phyloP scores from a whole-genome alignment of 176 grass and related monocot genomes.

The Cocos nucifera region DNA sequence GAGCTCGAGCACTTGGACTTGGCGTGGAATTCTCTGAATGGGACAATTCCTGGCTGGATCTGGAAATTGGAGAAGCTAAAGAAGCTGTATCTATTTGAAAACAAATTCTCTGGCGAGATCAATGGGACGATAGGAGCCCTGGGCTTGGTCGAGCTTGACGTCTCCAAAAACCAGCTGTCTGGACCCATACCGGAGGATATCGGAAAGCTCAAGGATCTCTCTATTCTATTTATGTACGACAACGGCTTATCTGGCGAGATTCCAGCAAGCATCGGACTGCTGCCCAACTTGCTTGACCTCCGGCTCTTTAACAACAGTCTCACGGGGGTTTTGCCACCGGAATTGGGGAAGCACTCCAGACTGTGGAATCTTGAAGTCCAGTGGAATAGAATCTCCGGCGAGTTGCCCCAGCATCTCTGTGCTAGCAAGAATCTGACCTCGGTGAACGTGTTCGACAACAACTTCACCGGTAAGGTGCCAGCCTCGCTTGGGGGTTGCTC shows the following conservation, averaged over 20 bases:
- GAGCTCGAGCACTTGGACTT: too few relatives aligned
- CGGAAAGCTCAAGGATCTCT: conserved; percentile 7
- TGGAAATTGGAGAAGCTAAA: too few relatives aligned
- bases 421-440: conserved; percentile 19
- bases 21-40: too few relatives aligned
- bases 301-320: conserved; percentile 10
- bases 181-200: conserved; percentile 6
- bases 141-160: background rate
- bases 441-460: conserved; percentile 59
- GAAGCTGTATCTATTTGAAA: background rate
- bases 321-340: conserved; percentile 9
- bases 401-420: conserved; percentile 40
- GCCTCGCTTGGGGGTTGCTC: conserved; percentile 22
- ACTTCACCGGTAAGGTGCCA: conserved; percentile 37
- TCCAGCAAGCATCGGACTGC: background rate
- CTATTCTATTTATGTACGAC: background rate
- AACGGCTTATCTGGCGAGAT: conserved; percentile 7
- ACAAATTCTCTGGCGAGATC: conserved; percentile 7
- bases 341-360: conserved; percentile 54
- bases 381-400: conserved; percentile 46
- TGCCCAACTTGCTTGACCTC: background rate
- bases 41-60: too few relatives aligned
- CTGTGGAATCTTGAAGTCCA: conserved; percentile 41
- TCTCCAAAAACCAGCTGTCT: background rate
- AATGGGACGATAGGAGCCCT: background rate